Base-by-base conservation (phyloP, 768 basidiomycete genomes). In the Podaxis carcinomalis region DNA sequence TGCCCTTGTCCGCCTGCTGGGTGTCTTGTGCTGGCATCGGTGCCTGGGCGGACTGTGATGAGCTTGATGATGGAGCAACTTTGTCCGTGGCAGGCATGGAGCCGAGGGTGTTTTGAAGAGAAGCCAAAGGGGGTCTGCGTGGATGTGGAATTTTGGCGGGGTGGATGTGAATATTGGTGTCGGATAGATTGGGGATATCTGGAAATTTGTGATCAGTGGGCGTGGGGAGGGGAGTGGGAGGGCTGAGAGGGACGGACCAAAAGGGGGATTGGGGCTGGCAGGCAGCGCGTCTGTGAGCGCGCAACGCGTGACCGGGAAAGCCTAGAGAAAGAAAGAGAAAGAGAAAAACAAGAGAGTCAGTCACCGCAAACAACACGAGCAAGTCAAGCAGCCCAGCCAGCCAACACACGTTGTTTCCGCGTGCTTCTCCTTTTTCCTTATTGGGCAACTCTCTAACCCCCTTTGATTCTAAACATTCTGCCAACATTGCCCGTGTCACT, bases 81-180 rank as follows among this genome's bases (percentile, higher is more conserved):
- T 47, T 59, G 44, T 53, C 51, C 27, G 44, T 42, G 56, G 13
- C 44, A 42, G 37, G 11, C 57, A 58, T 58, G 35, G 32, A 37
- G 47, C 56, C 56, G 4, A 56, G n/a, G 39, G 39, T 56, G 40
- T 57, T 57, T 1, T 57, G 42, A 10, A 57, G 32, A 7, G 56
- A 37, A 23, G 56, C 54, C 53, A 54, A 44, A 50, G 50, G 57
- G 56, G 52, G 28, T 57, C 44, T 53, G 60, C 53, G 47, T 65
- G 36, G 54, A 46, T 39, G 54, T 52, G 57, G 47, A 59, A 50
- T 51, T 56, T 65, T 62, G 19, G 47, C 59, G 53, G 63, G 68
- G 69, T 68, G 69, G 68, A 61, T 69, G 67, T 69, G 73, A 19
- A 70, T 69, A 72, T 69, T 74, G 70, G 68, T 65, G 70, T 42